These are phyloP conservation scores for Komagataella populi DNA, from an alignment of 805 yeast genomes.

Conservation along the genomic window DNA sequence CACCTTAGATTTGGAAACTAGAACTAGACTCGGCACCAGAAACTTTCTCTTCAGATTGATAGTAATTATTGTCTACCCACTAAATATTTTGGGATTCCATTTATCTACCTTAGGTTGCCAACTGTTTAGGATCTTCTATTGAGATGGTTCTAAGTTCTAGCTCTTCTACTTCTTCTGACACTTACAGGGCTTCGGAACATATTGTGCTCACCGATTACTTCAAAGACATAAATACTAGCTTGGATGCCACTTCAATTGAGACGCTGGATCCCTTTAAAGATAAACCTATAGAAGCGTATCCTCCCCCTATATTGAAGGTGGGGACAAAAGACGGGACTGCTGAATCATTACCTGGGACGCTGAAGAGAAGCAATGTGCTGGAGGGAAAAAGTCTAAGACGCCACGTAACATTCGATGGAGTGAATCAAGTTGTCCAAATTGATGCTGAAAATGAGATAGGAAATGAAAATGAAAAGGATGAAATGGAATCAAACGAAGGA, in stretches of 20 bases:
- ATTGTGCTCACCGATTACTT: background rate
- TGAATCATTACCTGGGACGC: background rate
- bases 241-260: background rate
- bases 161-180: background rate
- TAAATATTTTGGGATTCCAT: background rate
- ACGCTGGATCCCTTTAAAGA: background rate
- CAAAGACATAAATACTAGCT: background rate
- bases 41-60: background rate
- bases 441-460: background rate
- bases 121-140: background rate
- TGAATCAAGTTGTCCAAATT: background rate
- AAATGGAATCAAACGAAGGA: background rate
- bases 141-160: background rate
- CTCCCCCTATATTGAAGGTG: background rate
- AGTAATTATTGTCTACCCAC: background rate
- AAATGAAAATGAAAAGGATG: background rate
- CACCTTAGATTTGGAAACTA: background rate
- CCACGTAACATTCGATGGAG: background rate
- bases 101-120: background rate
- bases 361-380: background rate
- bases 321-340: background rate
- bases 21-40: background rate
- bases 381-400: background rate
- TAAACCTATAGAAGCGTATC: background rate
- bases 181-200: background rate